A percentile compares a stretch with the other conserved stretches of the same genome.
These are phyloP conservation scores for Homolaphlyctis polyrhiza DNA, from an alignment of 371 early-diverging fungal species.

Conservation along the genomic window DNA sequence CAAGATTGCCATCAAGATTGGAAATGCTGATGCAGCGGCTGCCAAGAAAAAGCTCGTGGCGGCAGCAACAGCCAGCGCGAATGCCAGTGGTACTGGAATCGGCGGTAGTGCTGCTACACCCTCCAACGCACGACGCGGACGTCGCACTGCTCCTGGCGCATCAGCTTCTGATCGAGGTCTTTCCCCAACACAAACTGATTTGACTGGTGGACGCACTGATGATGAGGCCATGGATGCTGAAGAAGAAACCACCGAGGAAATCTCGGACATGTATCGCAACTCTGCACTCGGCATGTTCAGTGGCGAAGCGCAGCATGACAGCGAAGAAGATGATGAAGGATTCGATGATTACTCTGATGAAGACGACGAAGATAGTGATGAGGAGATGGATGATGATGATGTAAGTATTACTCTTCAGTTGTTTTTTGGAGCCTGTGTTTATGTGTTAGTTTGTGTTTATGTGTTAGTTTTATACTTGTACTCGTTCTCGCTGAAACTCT, in stretches of 20 bases:
- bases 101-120: not conserved
- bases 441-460: conserved; percentile 50
- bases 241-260: conserved; percentile 18
- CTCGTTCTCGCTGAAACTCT: not conserved
- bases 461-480: conserved; percentile 26
- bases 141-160: not conserved
- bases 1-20: conserved; percentile 77
- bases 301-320: conserved; percentile 49
- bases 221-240: conserved; percentile 19
- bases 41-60: not conserved
- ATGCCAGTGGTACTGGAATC: not conserved
- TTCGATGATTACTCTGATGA: conserved; percentile 41
- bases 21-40: not conserved
- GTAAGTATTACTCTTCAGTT: too few species aligned
- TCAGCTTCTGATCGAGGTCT: not conserved
- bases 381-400: conserved; percentile 43
- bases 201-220: conserved; percentile 16
- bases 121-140: not conserved
- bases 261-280: conserved; percentile 77
- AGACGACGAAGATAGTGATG: conserved; percentile 58
- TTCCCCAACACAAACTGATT: not conserved
- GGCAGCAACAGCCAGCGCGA: not conserved
- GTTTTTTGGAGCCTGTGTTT: too few species aligned
- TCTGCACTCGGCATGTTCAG: conserved; percentile 89
- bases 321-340: conserved; percentile 56